Evolutionary conservation across 2,329 filamentous ascomycete species (phyloP).

Genomic region (Botrytis hyacinthi): DNA sequence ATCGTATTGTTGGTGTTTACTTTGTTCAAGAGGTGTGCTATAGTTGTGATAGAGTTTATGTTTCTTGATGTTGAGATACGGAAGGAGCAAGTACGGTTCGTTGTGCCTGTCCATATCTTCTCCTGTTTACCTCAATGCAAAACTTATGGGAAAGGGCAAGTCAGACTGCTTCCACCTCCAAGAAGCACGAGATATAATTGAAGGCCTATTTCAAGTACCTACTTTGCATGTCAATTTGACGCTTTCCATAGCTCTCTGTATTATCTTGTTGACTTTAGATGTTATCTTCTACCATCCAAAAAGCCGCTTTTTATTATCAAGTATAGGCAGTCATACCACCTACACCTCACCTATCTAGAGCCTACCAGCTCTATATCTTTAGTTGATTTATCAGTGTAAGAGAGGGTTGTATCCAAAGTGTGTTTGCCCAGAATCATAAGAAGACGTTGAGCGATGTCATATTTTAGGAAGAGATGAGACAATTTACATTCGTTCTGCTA

Average conservation of each 20-base stretch:
- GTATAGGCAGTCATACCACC: too few relatives aligned
- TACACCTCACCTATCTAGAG: accelerated
- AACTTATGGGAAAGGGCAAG: not conserved
- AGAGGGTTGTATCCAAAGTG: accelerated
- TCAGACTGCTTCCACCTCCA: not conserved
- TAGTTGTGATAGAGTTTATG: too few relatives aligned
- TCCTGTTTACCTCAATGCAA: accelerated
- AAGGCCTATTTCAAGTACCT: accelerated
- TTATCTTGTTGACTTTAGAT: not conserved
- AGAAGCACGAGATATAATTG: not conserved
- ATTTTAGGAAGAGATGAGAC: not conserved
- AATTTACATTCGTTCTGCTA: not conserved
- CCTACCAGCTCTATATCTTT: not conserved
- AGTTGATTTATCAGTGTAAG: not conserved
- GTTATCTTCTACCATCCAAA: not conserved
- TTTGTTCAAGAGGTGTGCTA: not conserved
- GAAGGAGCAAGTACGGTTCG: not conserved
- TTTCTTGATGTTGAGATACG: not conserved
- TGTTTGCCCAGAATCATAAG: not conserved
- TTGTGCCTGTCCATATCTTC: not conserved
- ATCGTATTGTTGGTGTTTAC: not conserved
- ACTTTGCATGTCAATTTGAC: not conserved
- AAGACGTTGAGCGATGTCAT: not conserved
- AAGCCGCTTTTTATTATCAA: not conserved
- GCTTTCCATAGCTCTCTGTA: not conserved